These are phyloP conservation scores for Nasturtium officinale DNA, from an alignment of 345 rosid genomes.

Conservation along the genomic window DNA sequence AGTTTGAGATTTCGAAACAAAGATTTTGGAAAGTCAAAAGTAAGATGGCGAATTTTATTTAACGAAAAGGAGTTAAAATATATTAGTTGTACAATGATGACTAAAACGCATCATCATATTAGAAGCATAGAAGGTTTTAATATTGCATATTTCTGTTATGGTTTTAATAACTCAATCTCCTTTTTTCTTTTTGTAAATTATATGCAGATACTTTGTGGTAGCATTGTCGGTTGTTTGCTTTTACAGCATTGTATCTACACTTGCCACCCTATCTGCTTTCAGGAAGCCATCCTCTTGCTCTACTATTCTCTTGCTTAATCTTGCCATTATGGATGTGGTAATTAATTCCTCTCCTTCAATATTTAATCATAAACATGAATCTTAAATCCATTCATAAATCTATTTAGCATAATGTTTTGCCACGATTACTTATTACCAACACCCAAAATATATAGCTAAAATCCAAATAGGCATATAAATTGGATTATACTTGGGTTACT, in stretches of 20 bases:
- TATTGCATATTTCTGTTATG: neutral
- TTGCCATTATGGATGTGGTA: conserved; percentile 66
- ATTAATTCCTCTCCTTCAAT: conserved; percentile 1
- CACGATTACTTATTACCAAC: neutral
- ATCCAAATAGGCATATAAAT: neutral
- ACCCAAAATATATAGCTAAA: neutral
- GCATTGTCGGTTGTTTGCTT: conserved; percentile 72
- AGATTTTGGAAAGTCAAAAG: conserved; percentile 28
- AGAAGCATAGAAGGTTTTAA: neutral
- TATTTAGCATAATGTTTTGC: neutral
- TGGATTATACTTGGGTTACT: neutral
- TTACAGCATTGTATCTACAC: conserved; percentile 56
- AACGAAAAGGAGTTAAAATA: neutral
- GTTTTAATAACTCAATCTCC: neutral
- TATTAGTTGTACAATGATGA: conserved; percentile 9
- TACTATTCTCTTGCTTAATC: conserved; percentile 48
- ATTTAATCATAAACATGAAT: neutral
- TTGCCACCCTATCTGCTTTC: conserved; percentile 54
- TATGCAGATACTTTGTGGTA: conserved; percentile 69
- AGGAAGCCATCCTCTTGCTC: conserved; percentile 46
- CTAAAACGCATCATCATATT: conserved; percentile 12
- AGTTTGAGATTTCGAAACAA: conserved; percentile 27
- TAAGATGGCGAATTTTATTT: neutral
- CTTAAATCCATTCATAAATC: conserved; percentile 14
- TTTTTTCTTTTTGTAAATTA: neutral